phyloP scores from a whole-genome alignment of 805 yeast species.

The Middelhovenomyces tepae region DNA sequence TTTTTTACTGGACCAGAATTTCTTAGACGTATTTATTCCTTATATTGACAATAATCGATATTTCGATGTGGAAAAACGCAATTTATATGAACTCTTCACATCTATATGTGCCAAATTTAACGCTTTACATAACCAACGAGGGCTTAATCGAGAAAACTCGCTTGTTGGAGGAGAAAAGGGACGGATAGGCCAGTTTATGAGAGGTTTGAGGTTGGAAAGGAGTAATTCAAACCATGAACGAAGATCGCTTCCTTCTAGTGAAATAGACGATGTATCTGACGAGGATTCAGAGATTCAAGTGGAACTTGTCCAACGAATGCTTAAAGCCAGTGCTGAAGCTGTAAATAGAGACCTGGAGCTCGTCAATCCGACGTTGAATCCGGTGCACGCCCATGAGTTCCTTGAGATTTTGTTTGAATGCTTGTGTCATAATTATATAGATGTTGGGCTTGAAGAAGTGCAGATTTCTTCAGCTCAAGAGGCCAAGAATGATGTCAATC shows the following conservation, averaged over 20 bases:
- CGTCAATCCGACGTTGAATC: conserved; percentile 43
- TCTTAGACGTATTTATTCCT: conserved; percentile 63
- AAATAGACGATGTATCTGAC: conserved; percentile 10
- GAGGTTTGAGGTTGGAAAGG: conserved; percentile 17
- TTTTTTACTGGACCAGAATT: conserved; percentile 56
- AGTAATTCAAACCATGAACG: conserved; percentile 7
- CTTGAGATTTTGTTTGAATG: conserved; percentile 59
- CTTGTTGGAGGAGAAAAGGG: conserved; percentile 26
- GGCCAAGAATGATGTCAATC: conserved; percentile 28
- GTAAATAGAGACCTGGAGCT: conserved; percentile 70
- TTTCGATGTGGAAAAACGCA: conserved; percentile 61
- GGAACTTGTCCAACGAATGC: conserved; percentile 47
- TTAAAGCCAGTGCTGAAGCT: conserved; percentile 68
- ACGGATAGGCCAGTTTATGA: conserved; percentile 25
- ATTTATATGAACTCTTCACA: conserved; percentile 39
- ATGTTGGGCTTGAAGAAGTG: conserved; percentile 64
- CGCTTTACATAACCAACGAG: conserved; percentile 30
- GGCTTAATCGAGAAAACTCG: too few species aligned
- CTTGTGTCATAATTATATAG: conserved; percentile 66
- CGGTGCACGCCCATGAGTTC: conserved; percentile 55
- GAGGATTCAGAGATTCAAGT: conserved; percentile 28
- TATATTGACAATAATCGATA: conserved; percentile 60
- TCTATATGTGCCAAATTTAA: conserved; percentile 39
- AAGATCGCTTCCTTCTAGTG: conserved; percentile 4
- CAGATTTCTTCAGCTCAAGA: conserved; percentile 30